phyloP scores from a whole-genome alignment of 768 basidiomycete genomes.

The Myochromella boudieri region DNA sequence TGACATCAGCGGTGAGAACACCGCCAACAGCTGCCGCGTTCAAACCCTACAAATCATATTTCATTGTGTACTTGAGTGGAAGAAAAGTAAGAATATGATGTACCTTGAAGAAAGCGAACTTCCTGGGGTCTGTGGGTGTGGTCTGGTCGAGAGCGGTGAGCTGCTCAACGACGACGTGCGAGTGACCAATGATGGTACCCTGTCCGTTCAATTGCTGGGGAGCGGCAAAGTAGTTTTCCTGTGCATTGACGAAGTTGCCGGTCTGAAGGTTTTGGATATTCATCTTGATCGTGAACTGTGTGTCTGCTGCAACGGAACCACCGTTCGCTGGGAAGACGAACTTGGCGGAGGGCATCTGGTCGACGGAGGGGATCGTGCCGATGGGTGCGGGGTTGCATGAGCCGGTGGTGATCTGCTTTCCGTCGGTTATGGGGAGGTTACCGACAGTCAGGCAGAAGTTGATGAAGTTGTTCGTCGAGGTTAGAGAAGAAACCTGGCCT shows the following conservation, averaged over 20 bases:
- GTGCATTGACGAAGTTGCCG: slow-evolving; percentile 51
- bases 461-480: slow-evolving; percentile 61
- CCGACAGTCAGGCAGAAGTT: slow-evolving; percentile 46
- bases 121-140: slow-evolving; percentile 40
- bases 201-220: slow-evolving; percentile 48
- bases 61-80: neutral
- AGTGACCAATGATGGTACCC: slow-evolving; percentile 50
- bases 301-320: slow-evolving; percentile 39
- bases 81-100: neutral
- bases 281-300: slow-evolving; percentile 46
- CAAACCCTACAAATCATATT: slow-evolving; percentile 48
- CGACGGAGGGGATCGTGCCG: slow-evolving; percentile 45
- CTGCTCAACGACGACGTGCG: slow-evolving; percentile 52
- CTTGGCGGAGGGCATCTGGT: slow-evolving; percentile 45
- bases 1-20: slow-evolving; percentile 48
- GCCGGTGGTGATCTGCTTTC: slow-evolving; percentile 44
- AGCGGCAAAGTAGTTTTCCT: slow-evolving; percentile 47
- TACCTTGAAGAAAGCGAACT: slow-evolving; percentile 55
- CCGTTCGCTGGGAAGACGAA: slow-evolving; percentile 42
- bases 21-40: slow-evolving; percentile 46
- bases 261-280: slow-evolving; percentile 38
- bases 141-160: slow-evolving; percentile 41
- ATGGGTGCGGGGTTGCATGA: slow-evolving; percentile 60
- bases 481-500: slow-evolving; percentile 48
- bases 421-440: slow-evolving; percentile 49